A percentile compares a stretch with the other conserved stretches of the same genome.
Conservation (phyloP, 1,139 yeast species). For the Hemisphaericaspora xylofermentans region DNA sequence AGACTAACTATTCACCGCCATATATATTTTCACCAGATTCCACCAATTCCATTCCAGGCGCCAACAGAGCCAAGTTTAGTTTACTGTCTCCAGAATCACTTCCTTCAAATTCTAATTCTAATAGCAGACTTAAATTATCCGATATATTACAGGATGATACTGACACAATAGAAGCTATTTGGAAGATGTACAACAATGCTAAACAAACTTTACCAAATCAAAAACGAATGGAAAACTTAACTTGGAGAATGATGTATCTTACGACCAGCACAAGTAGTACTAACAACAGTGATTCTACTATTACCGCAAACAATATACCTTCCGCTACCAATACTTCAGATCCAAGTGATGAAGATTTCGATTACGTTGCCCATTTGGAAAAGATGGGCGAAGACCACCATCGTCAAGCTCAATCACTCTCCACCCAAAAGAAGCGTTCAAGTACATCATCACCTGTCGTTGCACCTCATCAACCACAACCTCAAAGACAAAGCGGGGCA, state of each 20-base stretch:
- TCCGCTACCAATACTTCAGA: conserved; percentile 16
- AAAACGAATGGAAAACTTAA: conserved; percentile 73
- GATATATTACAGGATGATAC: conserved; percentile 11
- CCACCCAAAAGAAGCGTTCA: conserved; percentile 32
- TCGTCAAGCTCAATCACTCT: conserved; percentile 4
- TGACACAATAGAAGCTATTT: conserved; percentile 54
- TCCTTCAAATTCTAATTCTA: background rate
- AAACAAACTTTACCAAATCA: conserved; percentile 75
- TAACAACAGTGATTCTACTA: background rate
- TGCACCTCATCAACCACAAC: conserved; percentile 4
- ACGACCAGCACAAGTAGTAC: conserved; percentile 23
- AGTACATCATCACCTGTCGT: conserved; percentile 36
- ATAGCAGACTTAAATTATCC: conserved; percentile 9
- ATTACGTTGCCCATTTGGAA: conserved; percentile 66
- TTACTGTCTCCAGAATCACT: conserved; percentile 2
- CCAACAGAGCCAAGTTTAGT: background rate
- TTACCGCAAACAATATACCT: conserved; percentile 2
- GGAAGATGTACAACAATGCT: conserved; percentile 81
- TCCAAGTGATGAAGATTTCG: conserved; percentile 56
- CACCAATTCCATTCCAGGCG: conserved; percentile 7
- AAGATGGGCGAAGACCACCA: conserved; percentile 43
- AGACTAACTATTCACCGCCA: conserved; percentile 7
- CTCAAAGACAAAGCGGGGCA: conserved; percentile 2
- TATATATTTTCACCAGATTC: conserved; percentile 11
- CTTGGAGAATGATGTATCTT: conserved; percentile 83